Conservation (phyloP, 2,329 filamentous ascomycete species). For the Cordyceps javanica region DNA sequence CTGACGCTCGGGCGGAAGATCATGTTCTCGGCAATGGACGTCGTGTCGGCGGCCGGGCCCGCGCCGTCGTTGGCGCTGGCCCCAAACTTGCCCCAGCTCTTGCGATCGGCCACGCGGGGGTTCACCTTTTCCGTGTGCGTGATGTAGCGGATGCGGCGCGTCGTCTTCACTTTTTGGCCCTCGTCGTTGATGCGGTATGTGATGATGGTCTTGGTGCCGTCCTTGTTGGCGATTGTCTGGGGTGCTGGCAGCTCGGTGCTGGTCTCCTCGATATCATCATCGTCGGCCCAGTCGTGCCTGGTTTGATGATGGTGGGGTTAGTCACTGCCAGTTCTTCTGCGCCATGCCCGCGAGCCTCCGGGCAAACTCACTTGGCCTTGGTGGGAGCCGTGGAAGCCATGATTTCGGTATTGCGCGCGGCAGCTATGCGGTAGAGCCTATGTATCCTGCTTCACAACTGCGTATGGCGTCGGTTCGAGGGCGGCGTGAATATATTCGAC, state of each 20-base stretch:
- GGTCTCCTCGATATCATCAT: slow-evolving; percentile 79
- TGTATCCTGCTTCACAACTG: slow-evolving; percentile 1
- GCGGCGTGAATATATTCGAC: slow-evolving; percentile 15
- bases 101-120: slow-evolving; percentile 91
- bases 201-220: slow-evolving; percentile 94
- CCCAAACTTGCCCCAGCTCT: slow-evolving; percentile 90
- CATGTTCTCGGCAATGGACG: slow-evolving; percentile 94
- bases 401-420: slow-evolving; percentile 18
- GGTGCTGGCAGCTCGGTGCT: slow-evolving; percentile 67
- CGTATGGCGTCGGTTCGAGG: slow-evolving; percentile 19
- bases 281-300: slow-evolving; percentile 86
- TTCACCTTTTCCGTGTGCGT: slow-evolving; percentile 91
- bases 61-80: slow-evolving; percentile 75
- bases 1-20: slow-evolving; percentile 88
- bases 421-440: slow-evolving; percentile 9
- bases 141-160: slow-evolving; percentile 87
- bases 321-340: slow-evolving; percentile 14
- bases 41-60: slow-evolving; percentile 84
- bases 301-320: slow-evolving; percentile 33
- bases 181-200: slow-evolving; percentile 87
- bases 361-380: slow-evolving; percentile 34
- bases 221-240: slow-evolving; percentile 92
- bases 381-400: slow-evolving; percentile 34
- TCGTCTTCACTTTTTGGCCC: slow-evolving; percentile 94
- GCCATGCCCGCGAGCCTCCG: slow-evolving; percentile 13